These are phyloP conservation scores for Phylloporus arenicola DNA, from an alignment of 768 basidiomycete genomes.

Conservation along the genomic window DNA sequence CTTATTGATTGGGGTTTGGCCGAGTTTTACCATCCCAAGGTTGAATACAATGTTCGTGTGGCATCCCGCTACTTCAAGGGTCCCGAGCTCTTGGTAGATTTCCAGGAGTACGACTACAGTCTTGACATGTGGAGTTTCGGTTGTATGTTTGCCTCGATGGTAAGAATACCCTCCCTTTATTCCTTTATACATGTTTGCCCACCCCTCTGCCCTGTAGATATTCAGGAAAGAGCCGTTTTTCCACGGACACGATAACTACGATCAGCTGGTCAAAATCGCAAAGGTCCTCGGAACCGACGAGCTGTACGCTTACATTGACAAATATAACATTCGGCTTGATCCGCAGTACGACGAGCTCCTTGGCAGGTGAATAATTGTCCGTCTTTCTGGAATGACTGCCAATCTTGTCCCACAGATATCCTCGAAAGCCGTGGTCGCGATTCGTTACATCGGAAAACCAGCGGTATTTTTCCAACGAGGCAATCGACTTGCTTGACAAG, in stretches of 20 bases:
- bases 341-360: constrained; percentile 95
- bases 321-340: constrained; percentile 93
- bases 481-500: constrained; percentile 94
- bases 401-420: constrained; percentile 50
- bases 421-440: constrained; percentile 90
- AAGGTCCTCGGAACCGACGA: constrained; percentile 98
- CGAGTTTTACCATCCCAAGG: too few species aligned
- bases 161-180: constrained; percentile 32
- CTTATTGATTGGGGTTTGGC: too few species aligned
- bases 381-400: constrained; percentile 6
- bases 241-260: constrained; percentile 98
- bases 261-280: constrained; percentile 96
- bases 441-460: constrained; percentile 97
- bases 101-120: constrained; percentile 98
- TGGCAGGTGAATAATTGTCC: constrained; percentile 53
- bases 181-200: neutral
- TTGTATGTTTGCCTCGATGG: too few species aligned
- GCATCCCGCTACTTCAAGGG: constrained; percentile 98
- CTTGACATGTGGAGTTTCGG: too few species aligned
- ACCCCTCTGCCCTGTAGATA: constrained; percentile 49
- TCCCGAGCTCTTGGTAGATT: constrained; percentile 92
- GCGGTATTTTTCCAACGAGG: constrained; percentile 93
- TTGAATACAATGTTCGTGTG: constrained; percentile 97
- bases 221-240: constrained; percentile 99
- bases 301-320: constrained; percentile 85